Conservation (phyloP, 2,329 filamentous ascomycete genomes). For the Apiospora rasikravindrae region DNA sequence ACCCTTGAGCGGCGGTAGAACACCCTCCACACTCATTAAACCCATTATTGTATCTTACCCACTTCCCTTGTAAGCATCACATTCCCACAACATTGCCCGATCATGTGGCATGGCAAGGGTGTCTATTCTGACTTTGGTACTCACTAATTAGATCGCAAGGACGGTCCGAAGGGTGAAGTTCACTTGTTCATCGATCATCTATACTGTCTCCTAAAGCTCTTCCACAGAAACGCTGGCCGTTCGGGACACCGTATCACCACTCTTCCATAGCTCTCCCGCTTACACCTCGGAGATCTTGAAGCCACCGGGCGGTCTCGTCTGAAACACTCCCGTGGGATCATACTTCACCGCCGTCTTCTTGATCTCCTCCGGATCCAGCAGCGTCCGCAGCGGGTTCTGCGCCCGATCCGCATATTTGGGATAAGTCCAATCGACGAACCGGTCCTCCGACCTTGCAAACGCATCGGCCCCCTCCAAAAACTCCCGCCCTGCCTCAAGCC, state of each 20-base stretch:
- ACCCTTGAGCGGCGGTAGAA: background rate
- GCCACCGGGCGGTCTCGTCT: conserved; percentile 3
- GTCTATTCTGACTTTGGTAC: too few species aligned
- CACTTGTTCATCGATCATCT: too few species aligned
- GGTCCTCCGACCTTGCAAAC: background rate
- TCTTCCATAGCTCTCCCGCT: background rate
- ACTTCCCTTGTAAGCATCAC: too few species aligned
- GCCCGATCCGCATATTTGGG: conserved; percentile 18
- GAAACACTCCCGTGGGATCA: conserved; percentile 15
- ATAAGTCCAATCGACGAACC: conserved; percentile 20
- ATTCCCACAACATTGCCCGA: background rate
- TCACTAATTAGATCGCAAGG: too few species aligned
- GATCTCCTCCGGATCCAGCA: conserved; percentile 4
- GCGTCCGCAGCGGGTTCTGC: conserved; percentile 13
- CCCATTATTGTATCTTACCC: fast-evolving
- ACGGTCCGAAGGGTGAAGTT: too few species aligned
- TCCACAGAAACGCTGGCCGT: too few species aligned
- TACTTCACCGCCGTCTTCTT: background rate
- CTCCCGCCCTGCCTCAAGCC: background rate
- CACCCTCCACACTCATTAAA: background rate
- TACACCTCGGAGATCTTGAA: conserved; percentile 18
- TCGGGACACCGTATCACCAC: too few species aligned
- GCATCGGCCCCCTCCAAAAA: conserved; percentile 4
- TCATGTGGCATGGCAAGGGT: background rate
- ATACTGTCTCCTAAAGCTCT: too few species aligned